phyloP scores from a whole-genome alignment of 1,284 basidiomycete species.

The Ganoderma leucocontextum region DNA sequence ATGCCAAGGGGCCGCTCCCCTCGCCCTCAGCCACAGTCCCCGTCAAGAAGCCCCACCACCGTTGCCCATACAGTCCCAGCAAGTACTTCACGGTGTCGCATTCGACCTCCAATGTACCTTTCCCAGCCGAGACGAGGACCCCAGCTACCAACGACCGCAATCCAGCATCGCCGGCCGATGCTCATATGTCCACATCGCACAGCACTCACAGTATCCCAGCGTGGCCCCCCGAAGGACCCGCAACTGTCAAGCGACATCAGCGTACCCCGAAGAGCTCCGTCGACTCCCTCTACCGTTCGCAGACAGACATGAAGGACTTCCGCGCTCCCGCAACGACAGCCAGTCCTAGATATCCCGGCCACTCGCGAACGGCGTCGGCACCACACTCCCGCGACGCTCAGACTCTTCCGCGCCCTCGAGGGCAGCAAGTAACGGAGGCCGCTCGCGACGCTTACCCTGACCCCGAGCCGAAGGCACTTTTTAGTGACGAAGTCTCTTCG shows the following conservation, averaged over 20 bases:
- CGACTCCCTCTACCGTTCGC: conserved; percentile 4
- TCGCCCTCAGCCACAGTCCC: neutral
- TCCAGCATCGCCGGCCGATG: neutral
- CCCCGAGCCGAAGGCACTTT: neutral
- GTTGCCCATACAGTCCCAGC: neutral
- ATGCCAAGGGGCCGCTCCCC: neutral
- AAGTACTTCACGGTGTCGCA: neutral
- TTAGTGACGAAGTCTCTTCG: neutral
- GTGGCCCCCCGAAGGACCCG: conserved; percentile 5
- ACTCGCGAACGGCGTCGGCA: neutral
- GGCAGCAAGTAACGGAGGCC: neutral
- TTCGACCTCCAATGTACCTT: neutral
- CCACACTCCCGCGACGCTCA: neutral
- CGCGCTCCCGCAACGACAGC: neutral
- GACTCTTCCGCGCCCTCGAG: neutral
- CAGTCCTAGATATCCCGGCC: neutral
- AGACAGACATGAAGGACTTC: neutral
- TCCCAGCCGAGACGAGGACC: neutral
- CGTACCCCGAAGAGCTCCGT: conserved; percentile 4
- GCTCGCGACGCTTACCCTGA: neutral
- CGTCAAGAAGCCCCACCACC: neutral
- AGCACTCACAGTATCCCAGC: neutral
- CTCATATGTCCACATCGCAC: neutral
- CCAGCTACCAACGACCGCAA: neutral
- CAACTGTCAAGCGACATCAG: neutral